These are phyloP conservation scores for Ogataea allantospora DNA, from an alignment of 805 yeast species.

Conservation along the genomic window DNA sequence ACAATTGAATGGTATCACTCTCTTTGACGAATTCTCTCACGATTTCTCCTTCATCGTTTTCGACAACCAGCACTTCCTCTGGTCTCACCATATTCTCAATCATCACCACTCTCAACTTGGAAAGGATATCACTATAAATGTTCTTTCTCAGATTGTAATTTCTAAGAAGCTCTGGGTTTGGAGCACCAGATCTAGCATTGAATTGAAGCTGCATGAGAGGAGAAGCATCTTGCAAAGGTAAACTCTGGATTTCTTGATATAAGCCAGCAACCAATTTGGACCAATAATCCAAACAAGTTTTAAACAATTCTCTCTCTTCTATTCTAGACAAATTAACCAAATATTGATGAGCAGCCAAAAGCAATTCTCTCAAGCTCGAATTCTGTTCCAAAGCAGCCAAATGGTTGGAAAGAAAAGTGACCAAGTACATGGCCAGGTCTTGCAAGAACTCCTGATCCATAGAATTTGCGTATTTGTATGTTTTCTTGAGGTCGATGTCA, in stretches of 20 bases:
- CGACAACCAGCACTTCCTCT: constrained; percentile 94
- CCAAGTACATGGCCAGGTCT: constrained; percentile 89
- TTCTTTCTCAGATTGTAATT: constrained; percentile 84
- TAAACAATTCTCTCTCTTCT: constrained; percentile 94
- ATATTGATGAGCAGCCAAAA: constrained; percentile 74
- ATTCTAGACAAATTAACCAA: constrained; percentile 82
- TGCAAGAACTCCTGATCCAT: constrained; percentile 91
- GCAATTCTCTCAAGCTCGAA: constrained; percentile 47
- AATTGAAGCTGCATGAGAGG: constrained; percentile 72
- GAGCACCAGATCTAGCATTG: constrained; percentile 66
- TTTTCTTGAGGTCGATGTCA: constrained; percentile 63
- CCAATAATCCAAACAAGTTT: constrained; percentile 96
- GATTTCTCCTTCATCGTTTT: constrained; percentile 98
- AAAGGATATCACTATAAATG: constrained; percentile 71
- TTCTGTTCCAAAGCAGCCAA: constrained; percentile 61
- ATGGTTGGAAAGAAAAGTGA: constrained; percentile 80
- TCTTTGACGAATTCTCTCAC: constrained; percentile 97
- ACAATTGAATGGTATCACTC: constrained; percentile 92
- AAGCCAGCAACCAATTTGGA: constrained; percentile 75
- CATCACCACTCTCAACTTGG: constrained; percentile 85
- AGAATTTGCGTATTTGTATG: constrained; percentile 73
- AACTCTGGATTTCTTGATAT: constrained; percentile 78
- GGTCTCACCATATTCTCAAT: constrained; percentile 98
- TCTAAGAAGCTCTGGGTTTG: constrained; percentile 76
- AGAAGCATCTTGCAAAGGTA: constrained; percentile 68